A percentile compares a stretch with the other conserved stretches of the same genome.
Conservation (phyloP, 768 basidiomycete species). For the Cantharellus cinnabarinus region DNA sequence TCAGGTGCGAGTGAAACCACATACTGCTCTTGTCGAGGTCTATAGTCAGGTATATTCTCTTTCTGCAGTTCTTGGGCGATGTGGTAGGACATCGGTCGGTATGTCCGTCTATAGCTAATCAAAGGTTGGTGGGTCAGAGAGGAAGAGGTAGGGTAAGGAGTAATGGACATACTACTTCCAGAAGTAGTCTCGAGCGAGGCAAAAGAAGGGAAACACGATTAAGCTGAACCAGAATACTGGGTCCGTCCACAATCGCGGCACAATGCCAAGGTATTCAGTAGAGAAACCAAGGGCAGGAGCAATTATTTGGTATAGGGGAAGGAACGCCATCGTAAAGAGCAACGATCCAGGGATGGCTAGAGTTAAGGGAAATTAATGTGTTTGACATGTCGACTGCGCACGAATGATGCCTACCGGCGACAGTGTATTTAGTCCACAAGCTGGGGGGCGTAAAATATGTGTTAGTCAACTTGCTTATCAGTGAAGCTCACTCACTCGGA, state of each 20-base stretch:
- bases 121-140: slow-evolving; percentile 1
- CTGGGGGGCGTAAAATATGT: slow-evolving; percentile 22
- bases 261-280: slow-evolving; percentile 72
- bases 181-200: slow-evolving; percentile 69
- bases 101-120: slow-evolving; percentile 71
- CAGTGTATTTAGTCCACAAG: slow-evolving; percentile 99
- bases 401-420: slow-evolving; percentile 38
- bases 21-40: slow-evolving; percentile 92
- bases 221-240: slow-evolving; percentile 79
- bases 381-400: background rate
- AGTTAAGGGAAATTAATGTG: background rate
- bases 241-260: slow-evolving; percentile 76
- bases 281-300: slow-evolving; percentile 81
- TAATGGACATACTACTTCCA: slow-evolving; percentile 80
- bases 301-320: slow-evolving; percentile 75
- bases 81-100: slow-evolving; percentile 82
- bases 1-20: slow-evolving; percentile 14
- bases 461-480: no score
- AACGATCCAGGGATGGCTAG: slow-evolving; percentile 90
- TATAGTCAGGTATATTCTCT: slow-evolving; percentile 91
- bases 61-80: slow-evolving; percentile 99
- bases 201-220: slow-evolving; percentile 63
- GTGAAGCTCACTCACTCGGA: slow-evolving; percentile 59
- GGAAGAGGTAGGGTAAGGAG: background rate
- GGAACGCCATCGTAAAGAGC: slow-evolving; percentile 84